Conservation (phyloP, 208 protist species). For the Trypanosomatidae sp. region DNA sequence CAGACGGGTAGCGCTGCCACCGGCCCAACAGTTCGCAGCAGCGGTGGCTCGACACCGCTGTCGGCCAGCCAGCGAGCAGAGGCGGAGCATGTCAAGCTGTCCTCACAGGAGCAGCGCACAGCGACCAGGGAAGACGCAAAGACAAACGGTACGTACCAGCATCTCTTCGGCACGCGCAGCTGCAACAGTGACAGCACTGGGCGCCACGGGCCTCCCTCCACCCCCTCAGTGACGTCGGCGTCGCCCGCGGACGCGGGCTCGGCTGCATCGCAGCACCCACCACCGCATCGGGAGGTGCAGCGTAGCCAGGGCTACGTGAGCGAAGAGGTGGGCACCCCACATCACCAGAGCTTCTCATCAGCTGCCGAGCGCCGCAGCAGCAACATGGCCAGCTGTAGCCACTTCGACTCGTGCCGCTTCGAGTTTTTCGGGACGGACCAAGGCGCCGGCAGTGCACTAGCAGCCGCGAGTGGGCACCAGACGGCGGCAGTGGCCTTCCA, state of each 20-base stretch:
- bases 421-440: background rate
- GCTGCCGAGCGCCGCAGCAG: background rate
- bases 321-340: background rate
- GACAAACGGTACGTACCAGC: background rate
- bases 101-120: conserved; percentile 23
- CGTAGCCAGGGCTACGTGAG: background rate
- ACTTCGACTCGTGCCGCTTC: background rate
- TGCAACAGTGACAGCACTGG: background rate
- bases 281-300: background rate
- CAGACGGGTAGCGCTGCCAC: background rate
- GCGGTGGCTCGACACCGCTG: background rate
- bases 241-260: background rate
- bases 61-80: conserved; percentile 11
- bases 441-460: background rate
- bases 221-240: background rate
- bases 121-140: background rate
- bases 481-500: background rate
- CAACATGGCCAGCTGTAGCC: background rate
- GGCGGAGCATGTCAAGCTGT: conserved; percentile 11
- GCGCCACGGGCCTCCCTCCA: background rate
- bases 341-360: background rate
- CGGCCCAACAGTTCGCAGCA: background rate
- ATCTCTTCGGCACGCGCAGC: background rate
- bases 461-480: background rate
- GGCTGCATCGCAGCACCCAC: background rate